Evolutionary conservation across 108 stramenopile species (phyloP).

Genomic region (Discostella stelligeroides): DNA sequence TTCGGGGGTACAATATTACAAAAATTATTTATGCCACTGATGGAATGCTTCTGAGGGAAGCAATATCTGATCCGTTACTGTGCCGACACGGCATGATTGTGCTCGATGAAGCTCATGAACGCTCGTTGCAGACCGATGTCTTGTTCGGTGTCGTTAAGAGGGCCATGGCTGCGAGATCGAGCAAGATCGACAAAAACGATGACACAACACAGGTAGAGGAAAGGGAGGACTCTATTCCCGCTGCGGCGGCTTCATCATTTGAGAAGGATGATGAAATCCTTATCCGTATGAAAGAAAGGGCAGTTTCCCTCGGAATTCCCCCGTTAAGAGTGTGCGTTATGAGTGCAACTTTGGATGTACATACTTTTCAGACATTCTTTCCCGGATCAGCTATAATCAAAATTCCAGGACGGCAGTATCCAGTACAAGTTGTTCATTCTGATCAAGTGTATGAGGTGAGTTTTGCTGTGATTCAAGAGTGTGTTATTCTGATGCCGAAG

Average conservation of each 20-base stretch:
- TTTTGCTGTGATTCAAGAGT: not conserved
- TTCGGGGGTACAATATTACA: slow-evolving; percentile 55
- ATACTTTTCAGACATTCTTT: slow-evolving; percentile 86
- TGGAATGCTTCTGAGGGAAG: slow-evolving; percentile 96
- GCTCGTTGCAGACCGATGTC: slow-evolving; percentile 95
- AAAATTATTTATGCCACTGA: slow-evolving; percentile 93
- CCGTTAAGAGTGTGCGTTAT: slow-evolving; percentile 93
- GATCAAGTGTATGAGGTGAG: slow-evolving; percentile 63
- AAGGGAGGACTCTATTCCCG: not conserved
- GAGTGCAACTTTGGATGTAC: slow-evolving; percentile 95
- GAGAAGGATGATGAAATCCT: slow-evolving; percentile 60
- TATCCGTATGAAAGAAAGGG: slow-evolving; percentile 43
- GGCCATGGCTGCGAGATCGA: slow-evolving; percentile 68
- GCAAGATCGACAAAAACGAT: not conserved
- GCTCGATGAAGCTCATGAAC: slow-evolving; percentile 98
- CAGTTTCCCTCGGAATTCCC: slow-evolving; percentile 52
- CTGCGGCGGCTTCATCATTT: not conserved
- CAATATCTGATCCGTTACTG: slow-evolving; percentile 85
- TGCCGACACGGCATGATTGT: slow-evolving; percentile 83
- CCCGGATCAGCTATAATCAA: slow-evolving; percentile 58
- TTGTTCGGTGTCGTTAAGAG: slow-evolving; percentile 91
- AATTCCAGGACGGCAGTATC: slow-evolving; percentile 89
- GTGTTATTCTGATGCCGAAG: not conserved
- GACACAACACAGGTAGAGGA: not conserved
- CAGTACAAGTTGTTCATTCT: slow-evolving; percentile 84